Percentiles rank a stretch among this genome's conserved stretches.
These are phyloP conservation scores for Cytospora leucostoma DNA, from an alignment of 2,329 filamentous ascomycete genomes.

Conservation along the genomic window DNA sequence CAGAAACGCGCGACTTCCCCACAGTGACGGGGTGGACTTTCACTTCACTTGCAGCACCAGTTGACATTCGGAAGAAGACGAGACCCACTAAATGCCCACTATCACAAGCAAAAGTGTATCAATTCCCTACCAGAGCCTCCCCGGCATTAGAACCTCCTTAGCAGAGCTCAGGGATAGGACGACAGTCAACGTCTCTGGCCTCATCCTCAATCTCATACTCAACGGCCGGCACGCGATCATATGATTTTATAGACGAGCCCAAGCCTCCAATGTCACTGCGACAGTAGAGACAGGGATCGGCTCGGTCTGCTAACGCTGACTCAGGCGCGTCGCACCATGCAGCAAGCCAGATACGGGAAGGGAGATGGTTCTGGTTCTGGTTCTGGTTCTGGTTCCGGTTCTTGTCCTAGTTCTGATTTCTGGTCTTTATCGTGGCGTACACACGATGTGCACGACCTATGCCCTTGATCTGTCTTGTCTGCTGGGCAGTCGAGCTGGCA, in stretches of 20 bases:
- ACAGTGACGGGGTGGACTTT: slow-evolving; percentile 14
- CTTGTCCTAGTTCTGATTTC: neutral
- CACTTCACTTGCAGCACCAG: neutral
- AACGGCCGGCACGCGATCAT: neutral
- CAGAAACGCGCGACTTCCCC: slow-evolving; percentile 10
- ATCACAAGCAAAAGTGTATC: neutral
- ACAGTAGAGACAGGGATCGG: slow-evolving; percentile 6
- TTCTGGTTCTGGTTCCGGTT: neutral
- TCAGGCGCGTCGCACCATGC: slow-evolving; percentile 26
- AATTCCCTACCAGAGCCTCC: slow-evolving; percentile 3
- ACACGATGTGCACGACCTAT: neutral
- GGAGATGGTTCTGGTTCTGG: slow-evolving; percentile 1
- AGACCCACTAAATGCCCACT: neutral
- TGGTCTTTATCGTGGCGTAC: neutral
- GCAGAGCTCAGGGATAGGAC: neutral
- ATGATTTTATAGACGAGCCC: neutral
- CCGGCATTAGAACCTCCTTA: neutral
- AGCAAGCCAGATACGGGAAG: slow-evolving; percentile 21
- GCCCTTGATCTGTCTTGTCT: neutral
- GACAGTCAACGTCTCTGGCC: neutral
- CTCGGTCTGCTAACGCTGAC: slow-evolving; percentile 9
- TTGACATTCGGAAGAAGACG: neutral
- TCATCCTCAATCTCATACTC: neutral
- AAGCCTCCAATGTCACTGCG: slow-evolving; percentile 17
- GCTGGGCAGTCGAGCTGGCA: neutral